Conservation (phyloP, 2,329 filamentous ascomycete species). For the Xylariaceae sp. region DNA sequence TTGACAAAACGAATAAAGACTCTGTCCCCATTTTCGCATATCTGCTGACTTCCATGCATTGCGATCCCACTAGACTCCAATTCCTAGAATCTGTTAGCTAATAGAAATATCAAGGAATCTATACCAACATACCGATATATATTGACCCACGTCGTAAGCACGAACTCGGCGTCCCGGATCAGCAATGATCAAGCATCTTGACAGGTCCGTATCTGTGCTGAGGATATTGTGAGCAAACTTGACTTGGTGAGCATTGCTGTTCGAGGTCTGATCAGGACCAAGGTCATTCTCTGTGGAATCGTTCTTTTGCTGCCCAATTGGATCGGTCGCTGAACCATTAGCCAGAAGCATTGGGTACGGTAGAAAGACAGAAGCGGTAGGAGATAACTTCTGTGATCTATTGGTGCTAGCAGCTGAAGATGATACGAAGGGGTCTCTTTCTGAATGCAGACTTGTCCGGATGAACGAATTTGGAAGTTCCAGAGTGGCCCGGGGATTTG, state of each 20-base stretch:
- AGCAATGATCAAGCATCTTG: slow-evolving; percentile 52
- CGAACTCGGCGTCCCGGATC: slow-evolving; percentile 40
- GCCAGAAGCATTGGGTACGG: slow-evolving; percentile 48
- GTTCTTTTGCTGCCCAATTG: slow-evolving; percentile 25
- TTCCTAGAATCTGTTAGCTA: slow-evolving; percentile 44
- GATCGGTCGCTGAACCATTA: slow-evolving; percentile 25
- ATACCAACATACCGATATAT: slow-evolving; percentile 50
- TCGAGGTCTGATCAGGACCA: slow-evolving; percentile 16
- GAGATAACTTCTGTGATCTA: slow-evolving; percentile 61
- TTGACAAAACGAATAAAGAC: slow-evolving; percentile 65
- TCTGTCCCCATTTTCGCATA: slow-evolving; percentile 47
- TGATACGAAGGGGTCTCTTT: slow-evolving; percentile 62
- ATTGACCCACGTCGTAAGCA: slow-evolving; percentile 48
- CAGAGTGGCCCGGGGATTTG: slow-evolving; percentile 33
- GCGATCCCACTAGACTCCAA: slow-evolving; percentile 44
- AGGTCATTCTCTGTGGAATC: slow-evolving; percentile 22
- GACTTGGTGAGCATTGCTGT: slow-evolving; percentile 21
- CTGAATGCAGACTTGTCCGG: slow-evolving; percentile 30
- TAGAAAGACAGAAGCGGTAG: slow-evolving; percentile 67
- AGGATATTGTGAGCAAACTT: slow-evolving; percentile 44
- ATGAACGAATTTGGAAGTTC: slow-evolving; percentile 33
- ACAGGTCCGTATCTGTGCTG: slow-evolving; percentile 54
- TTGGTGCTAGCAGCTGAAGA: slow-evolving; percentile 37
- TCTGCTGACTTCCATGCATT: slow-evolving; percentile 47
- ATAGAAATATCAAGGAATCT: not conserved